Conservation (phyloP, 2,329 filamentous ascomycete genomes). For the Scolecobasidium constrictum region DNA sequence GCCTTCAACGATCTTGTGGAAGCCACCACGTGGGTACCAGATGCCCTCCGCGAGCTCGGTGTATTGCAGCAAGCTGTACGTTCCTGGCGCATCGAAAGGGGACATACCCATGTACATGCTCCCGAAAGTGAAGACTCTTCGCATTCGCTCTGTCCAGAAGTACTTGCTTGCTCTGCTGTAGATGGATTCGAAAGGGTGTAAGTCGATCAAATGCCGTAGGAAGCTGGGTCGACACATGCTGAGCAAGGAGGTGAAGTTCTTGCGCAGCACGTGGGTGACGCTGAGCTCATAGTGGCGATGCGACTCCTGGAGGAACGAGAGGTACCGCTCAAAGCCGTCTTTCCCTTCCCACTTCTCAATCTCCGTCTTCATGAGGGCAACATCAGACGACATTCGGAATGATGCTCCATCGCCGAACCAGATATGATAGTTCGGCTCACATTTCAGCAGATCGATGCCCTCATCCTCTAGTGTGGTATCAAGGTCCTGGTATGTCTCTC, state of each 20-base stretch:
- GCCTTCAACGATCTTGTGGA: slow-evolving; percentile 51
- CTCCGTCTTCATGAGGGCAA: slow-evolving; percentile 58
- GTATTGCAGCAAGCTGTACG: slow-evolving; percentile 64
- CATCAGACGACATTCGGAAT: slow-evolving; percentile 56
- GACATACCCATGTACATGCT: slow-evolving; percentile 81
- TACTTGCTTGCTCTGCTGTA: slow-evolving; percentile 55
- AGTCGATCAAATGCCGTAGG: slow-evolving; percentile 43
- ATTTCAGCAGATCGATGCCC: slow-evolving; percentile 58
- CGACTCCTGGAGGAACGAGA: slow-evolving; percentile 54
- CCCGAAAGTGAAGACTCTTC: slow-evolving; percentile 64
- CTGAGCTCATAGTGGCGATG: slow-evolving; percentile 61
- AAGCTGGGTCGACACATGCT: slow-evolving; percentile 50
- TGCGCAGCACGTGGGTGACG: slow-evolving; percentile 52
- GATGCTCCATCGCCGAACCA: slow-evolving; percentile 58
- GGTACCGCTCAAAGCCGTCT: slow-evolving; percentile 58
- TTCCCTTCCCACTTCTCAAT: slow-evolving; percentile 64
- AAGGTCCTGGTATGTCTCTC: slow-evolving; percentile 57
- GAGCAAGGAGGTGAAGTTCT: slow-evolving; percentile 53
- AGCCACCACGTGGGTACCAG: slow-evolving; percentile 63
- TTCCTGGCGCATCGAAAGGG: slow-evolving; percentile 64
- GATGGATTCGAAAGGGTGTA: slow-evolving; percentile 64
- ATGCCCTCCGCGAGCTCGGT: slow-evolving; percentile 67
- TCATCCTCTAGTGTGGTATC: slow-evolving; percentile 54
- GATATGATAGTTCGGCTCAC: slow-evolving; percentile 65
- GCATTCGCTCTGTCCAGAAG: slow-evolving; percentile 57